These are phyloP conservation scores for Copromyces sp. DNA, from an alignment of 495 filamentous ascomycete genomes.

Conservation along the genomic window DNA sequence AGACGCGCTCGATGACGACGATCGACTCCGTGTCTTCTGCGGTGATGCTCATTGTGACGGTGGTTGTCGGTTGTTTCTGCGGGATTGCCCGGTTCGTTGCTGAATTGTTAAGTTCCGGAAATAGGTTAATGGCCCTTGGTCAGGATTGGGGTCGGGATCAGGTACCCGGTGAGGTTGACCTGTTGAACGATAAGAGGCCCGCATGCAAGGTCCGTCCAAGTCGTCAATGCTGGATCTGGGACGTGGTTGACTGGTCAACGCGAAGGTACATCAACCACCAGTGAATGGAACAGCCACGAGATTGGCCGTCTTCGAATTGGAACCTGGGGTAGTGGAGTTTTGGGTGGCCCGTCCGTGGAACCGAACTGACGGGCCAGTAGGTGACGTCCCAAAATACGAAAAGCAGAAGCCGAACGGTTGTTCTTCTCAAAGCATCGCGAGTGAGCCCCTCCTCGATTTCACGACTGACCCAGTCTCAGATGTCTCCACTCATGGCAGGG, in stretches of 20 bases:
- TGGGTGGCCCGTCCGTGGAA: neutral
- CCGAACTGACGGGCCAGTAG: neutral
- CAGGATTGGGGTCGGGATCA: neutral
- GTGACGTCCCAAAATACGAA: neutral
- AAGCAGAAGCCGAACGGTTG: neutral
- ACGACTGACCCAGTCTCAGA: neutral
- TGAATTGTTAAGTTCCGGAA: neutral
- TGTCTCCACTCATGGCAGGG: neutral
- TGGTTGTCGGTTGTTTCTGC: neutral
- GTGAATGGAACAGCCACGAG: neutral
- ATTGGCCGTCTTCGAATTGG: neutral
- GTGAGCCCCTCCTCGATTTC: neutral
- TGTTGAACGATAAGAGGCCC: neutral
- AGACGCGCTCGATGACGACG: conserved; percentile 52
- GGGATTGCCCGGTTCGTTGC: neutral
- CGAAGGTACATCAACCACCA: neutral
- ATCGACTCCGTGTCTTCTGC: conserved; percentile 31
- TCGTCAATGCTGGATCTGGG: neutral
- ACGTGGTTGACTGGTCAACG: neutral
- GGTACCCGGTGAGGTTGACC: neutral
- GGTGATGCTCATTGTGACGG: neutral
- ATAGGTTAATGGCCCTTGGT: neutral
- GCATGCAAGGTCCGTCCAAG: neutral
- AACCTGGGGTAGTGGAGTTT: neutral
- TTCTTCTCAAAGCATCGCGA: neutral